A percentile compares a stretch with the other conserved stretches of the same genome.
These are phyloP conservation scores for Pleurotus cornucopiae DNA, from an alignment of 768 basidiomycete genomes.

Conservation along the genomic window DNA sequence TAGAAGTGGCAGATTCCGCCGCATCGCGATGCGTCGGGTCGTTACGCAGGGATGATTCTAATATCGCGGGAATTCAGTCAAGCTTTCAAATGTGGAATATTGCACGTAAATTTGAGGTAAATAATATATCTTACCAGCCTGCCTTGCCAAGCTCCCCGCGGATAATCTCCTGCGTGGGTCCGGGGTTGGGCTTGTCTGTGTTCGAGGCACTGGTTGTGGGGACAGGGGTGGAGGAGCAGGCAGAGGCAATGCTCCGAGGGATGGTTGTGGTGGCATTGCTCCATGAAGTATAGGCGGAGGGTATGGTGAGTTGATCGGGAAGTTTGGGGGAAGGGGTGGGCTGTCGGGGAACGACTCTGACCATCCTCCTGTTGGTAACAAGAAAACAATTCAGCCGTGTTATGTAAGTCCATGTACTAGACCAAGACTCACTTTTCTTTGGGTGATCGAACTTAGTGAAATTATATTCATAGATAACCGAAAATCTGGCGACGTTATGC, in stretches of 20 bases:
- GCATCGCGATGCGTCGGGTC: too few species aligned
- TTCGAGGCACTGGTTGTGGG: too few species aligned
- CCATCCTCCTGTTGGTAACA: background rate
- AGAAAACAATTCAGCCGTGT: background rate
- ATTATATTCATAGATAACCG: slow-evolving; percentile 4
- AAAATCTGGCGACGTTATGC: background rate
- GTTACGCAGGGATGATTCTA: too few species aligned
- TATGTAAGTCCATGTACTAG: too few species aligned
- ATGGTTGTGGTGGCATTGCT: background rate
- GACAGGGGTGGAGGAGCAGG: background rate
- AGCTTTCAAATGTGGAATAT: too few species aligned
- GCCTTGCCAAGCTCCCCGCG: too few species aligned
- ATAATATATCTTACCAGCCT: too few species aligned
- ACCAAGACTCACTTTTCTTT: background rate
- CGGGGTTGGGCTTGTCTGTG: too few species aligned
- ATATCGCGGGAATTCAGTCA: too few species aligned
- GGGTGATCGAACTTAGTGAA: background rate
- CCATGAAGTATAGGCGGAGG: background rate
- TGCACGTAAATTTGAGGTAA: too few species aligned
- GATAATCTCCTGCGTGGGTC: too few species aligned
- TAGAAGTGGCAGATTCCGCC: too few species aligned
- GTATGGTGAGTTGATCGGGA: slow-evolving; percentile 4
- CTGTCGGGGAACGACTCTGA: background rate
- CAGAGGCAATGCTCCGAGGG: background rate
- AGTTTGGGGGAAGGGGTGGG: background rate